Base-by-base conservation (phyloP, 768 basidiomycete genomes). In the Postia placenta region DNA sequence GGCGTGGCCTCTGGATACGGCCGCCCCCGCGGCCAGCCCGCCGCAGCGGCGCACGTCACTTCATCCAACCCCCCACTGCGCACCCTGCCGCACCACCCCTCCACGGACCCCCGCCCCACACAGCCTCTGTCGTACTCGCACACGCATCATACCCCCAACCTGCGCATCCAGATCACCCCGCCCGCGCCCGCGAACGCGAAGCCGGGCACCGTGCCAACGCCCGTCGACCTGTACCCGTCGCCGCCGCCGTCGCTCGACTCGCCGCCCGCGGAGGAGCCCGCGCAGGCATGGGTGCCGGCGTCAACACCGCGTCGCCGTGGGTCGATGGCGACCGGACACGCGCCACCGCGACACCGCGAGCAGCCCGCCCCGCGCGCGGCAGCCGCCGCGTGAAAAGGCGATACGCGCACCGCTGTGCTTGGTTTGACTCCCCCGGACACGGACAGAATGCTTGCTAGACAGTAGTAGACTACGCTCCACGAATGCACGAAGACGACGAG, bases 201-300 rank as follows among this genome's bases (percentile, higher is more conserved):
- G 22, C 30, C 50, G 33, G 28, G 14, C 20, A 25, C 50, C 3
- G 15, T 40, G 22, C 30, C 48, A 4, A 60, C 64, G 20, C 65
- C 64, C 4, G 49, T 59, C 11, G 60, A 64, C 25, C 66, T 66
- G 27, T 71, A 71, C 42, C 69, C 69, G 6, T 70, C 69, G 1
- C 69, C 69, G 1, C 69, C 69, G 24, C 59, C 64, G n/a, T 71
- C 69, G 41, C 52, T 68, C 43, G 69, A 71, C 60, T 68, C 66
- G 24, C 68, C 69, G 20, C 68, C 68, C 7, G 22, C 42, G 7
- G 26, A 44, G 5, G 20, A 37, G 6, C 26, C 43, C 0, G 45
- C 54, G 25, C 49, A 52, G 41, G 22, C 37, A 5, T 14, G 25
- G 23, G 44, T 39, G 45, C 28, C 47, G 30, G 36, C 42, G 19